Evolutionary conservation across 768 basidiomycete genomes (phyloP), one percentile per base, ranked within the genome.

Genomic region (Auriscalpium microsporum): DNA sequence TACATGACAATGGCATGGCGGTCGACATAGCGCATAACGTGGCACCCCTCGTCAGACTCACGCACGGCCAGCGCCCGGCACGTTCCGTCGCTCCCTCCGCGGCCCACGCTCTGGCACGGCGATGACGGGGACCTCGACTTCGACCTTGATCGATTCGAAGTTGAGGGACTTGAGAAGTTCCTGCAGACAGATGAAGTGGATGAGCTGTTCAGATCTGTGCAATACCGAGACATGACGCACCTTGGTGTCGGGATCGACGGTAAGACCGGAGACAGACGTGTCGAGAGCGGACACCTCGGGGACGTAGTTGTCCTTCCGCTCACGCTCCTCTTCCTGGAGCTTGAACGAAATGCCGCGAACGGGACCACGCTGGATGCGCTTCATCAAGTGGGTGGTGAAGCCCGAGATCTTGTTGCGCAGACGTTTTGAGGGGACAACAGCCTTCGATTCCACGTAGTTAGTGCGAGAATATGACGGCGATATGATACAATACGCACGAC

Each of bases 341-440:
- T 97, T 96, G 92, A 98, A 99, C 55, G 96, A 98, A 72, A 99
- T 99, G 66, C 96, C 96, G 62, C 94, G 92, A 61, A 99, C 96
- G 66, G 96, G 96, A 3, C 96, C 96, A 57, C 85, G 85, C 74
- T 96, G 93, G 67, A 99, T 99, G 68, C 96, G 94, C 83, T 94
- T 97, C 96, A 99, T 99, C 73, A 99, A 79, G 72, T 99, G 96
- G 67, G 96, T 99, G 57, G 96, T 99, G 84, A 98, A 99, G 48
- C 96, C 96, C 10, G 95, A 87, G 69, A 99, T 89, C 83, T 99
- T 99, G 90, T 99, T 99, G 71, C 96, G 86, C 66, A 99, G 85
- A 64, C 95, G 92, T 78, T 99, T 98, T 55, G 96, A 97, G 57
- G 95, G 95, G 63, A 99, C 94, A 62, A 89, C 77, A 56, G 92